Evolutionary conservation across 2,329 filamentous ascomycete species (phyloP).

Genomic region (Hortaea werneckii): DNA sequence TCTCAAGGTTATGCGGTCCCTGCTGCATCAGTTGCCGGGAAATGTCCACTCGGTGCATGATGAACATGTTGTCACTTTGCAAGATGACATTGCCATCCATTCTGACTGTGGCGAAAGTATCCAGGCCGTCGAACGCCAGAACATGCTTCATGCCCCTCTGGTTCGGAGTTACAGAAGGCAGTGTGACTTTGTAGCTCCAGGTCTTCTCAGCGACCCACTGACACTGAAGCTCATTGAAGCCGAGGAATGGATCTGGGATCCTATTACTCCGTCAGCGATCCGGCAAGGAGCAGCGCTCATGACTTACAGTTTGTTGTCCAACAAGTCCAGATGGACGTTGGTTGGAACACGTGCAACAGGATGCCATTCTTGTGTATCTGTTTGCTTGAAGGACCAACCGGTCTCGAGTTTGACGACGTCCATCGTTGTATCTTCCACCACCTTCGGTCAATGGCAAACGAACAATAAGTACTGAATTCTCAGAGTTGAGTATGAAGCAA

Average conservation of each 20-base stretch:
- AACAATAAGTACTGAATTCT: no score
- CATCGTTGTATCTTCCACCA: neutral
- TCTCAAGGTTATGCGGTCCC: constrained; percentile 40
- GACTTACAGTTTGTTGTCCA: constrained; percentile 39
- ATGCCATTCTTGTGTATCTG: constrained; percentile 33
- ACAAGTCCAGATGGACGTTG: constrained; percentile 39
- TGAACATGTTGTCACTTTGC: constrained; percentile 53
- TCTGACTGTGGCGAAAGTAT: constrained; percentile 51
- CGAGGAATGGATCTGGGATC: constrained; percentile 41
- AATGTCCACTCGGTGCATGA: constrained; percentile 47
- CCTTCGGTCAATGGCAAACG: neutral
- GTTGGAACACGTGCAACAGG: constrained; percentile 36
- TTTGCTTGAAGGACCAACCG: constrained; percentile 39
- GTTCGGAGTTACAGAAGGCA: constrained; percentile 25
- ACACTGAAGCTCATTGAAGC: constrained; percentile 40
- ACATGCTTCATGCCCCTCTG: constrained; percentile 30
- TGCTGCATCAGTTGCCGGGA: constrained; percentile 26
- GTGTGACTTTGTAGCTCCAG: constrained; percentile 37
- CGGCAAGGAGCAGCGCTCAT: no score
- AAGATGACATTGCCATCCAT: constrained; percentile 47
- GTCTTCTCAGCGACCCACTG: constrained; percentile 41
- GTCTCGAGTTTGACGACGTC: constrained; percentile 23
- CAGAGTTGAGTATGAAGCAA: no score
- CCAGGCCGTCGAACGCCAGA: constrained; percentile 53
- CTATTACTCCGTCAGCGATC: constrained; percentile 20